Evolutionary conservation across 2,329 filamentous ascomycete species (phyloP).

Genomic region (Trichoderma sp.): DNA sequence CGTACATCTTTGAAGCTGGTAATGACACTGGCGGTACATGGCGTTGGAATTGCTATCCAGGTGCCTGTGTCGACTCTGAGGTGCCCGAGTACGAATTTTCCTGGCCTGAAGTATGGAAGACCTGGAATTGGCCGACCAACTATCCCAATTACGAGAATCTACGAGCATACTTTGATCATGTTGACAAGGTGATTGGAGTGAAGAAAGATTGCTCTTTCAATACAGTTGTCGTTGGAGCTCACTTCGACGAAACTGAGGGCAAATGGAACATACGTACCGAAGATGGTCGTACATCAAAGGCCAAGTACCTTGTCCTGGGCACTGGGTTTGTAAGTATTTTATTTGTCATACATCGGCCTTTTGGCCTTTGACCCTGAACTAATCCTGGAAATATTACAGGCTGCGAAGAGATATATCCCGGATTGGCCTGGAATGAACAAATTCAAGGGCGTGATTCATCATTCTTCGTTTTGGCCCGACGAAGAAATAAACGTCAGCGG

Average conservation of each 20-base stretch:
- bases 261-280: slow-evolving; percentile 50
- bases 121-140: slow-evolving; percentile 55
- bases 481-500: slow-evolving; percentile 52
- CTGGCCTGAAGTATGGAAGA: slow-evolving; percentile 50
- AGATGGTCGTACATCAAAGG: slow-evolving; percentile 49
- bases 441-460: slow-evolving; percentile 58
- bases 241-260: slow-evolving; percentile 46
- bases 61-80: slow-evolving; percentile 52
- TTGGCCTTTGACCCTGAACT: neutral
- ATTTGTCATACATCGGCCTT: neutral
- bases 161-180: slow-evolving; percentile 56
- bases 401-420: slow-evolving; percentile 60
- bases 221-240: slow-evolving; percentile 50
- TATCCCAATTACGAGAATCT: slow-evolving; percentile 54
- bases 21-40: slow-evolving; percentile 52
- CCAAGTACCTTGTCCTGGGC: slow-evolving; percentile 51
- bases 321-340: slow-evolving; percentile 47
- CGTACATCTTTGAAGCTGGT: slow-evolving; percentile 52
- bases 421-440: slow-evolving; percentile 57
- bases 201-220: slow-evolving; percentile 58
- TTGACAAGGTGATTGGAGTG: slow-evolving; percentile 52
- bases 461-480: slow-evolving; percentile 61
- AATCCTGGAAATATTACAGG: slow-evolving; percentile 27
- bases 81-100: slow-evolving; percentile 53
- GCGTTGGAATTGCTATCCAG: slow-evolving; percentile 57